These are phyloP conservation scores for Ceratobasidium theobromae DNA, from an alignment of 1,284 basidiomycete species.

Conservation along the genomic window DNA sequence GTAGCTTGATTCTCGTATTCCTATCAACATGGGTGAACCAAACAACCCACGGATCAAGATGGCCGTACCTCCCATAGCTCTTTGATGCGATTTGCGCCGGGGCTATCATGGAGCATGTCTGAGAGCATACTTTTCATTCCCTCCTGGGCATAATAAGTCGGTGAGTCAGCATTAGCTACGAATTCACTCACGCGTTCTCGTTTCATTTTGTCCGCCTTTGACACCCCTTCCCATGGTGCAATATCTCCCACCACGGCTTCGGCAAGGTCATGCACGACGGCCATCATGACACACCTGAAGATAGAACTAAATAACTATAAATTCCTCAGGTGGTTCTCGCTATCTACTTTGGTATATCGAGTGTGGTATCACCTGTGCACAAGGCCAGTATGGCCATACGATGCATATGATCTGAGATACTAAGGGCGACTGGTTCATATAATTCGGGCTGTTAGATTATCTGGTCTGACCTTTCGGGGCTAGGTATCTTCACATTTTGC, in stretches of 20 bases:
- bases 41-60: neutral
- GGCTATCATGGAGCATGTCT: slow-evolving; percentile 83
- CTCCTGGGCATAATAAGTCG: slow-evolving; percentile 50
- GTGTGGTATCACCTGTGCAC: slow-evolving; percentile 66
- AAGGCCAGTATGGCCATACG: slow-evolving; percentile 92
- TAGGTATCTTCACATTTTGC: slow-evolving; percentile 57
- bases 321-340: neutral
- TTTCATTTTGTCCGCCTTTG: slow-evolving; percentile 75
- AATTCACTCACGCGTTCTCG: slow-evolving; percentile 63
- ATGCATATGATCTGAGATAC: slow-evolving; percentile 97
- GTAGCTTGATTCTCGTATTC: slow-evolving; percentile 89
- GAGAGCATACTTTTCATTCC: slow-evolving; percentile 91
- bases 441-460: neutral
- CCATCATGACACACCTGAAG: slow-evolving; percentile 82
- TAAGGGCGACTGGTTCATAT: slow-evolving; percentile 42
- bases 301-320: slow-evolving; percentile 1
- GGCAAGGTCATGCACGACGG: slow-evolving; percentile 91
- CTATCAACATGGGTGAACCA: slow-evolving; percentile 44
- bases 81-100: slow-evolving; percentile 76
- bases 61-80: slow-evolving; percentile 72
- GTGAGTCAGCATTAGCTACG: neutral
- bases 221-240: slow-evolving; percentile 83
- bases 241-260: slow-evolving; percentile 98
- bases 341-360: slow-evolving; percentile 76
- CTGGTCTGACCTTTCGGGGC: slow-evolving; percentile 69